Conservation (phyloP, 345 rosid genomes). For the Dimocarpus longan region DNA sequence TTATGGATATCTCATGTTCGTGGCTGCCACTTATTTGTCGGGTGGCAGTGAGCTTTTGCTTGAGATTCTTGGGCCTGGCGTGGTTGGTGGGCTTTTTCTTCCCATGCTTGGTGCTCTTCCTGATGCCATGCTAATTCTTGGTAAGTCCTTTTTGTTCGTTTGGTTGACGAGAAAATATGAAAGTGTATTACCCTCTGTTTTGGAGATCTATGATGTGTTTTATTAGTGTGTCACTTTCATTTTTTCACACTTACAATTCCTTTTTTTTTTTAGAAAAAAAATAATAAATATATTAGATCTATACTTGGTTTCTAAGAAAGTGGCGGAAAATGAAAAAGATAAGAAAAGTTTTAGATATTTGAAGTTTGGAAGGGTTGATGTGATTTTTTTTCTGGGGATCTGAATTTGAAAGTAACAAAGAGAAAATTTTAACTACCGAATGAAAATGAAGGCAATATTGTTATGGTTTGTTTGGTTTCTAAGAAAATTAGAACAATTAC, state of each 20-base stretch:
- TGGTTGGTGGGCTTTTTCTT: constrained; percentile 89
- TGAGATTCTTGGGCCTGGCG: constrained; percentile 93
- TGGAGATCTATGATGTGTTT: not conserved
- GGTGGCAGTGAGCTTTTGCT: constrained; percentile 88
- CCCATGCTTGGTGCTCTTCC: constrained; percentile 97
- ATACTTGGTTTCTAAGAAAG: not conserved
- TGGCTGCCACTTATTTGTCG: constrained; percentile 79
- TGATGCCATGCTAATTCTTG: constrained; percentile 92
- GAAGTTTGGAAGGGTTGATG: not conserved
- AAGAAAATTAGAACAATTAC: not conserved
- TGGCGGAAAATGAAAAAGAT: not conserved
- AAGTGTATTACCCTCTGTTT: too few relatives aligned
- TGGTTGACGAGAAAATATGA: not conserved
- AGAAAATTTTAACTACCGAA: not conserved
- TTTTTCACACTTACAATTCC: too few relatives aligned
- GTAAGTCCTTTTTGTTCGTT: too few relatives aligned
- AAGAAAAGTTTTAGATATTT: too few relatives aligned
- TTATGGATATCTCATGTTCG: constrained; percentile 78
- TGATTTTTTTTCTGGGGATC: not conserved
- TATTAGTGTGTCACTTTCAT: not conserved
- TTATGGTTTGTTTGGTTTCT: not conserved
- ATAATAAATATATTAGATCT: too few relatives aligned
- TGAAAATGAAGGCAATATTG: too few relatives aligned
- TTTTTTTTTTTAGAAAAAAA: not conserved
- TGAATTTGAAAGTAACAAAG: not conserved